Base-by-base conservation (phyloP, 345 rosid species). In the Anastatica hierochuntica region DNA sequence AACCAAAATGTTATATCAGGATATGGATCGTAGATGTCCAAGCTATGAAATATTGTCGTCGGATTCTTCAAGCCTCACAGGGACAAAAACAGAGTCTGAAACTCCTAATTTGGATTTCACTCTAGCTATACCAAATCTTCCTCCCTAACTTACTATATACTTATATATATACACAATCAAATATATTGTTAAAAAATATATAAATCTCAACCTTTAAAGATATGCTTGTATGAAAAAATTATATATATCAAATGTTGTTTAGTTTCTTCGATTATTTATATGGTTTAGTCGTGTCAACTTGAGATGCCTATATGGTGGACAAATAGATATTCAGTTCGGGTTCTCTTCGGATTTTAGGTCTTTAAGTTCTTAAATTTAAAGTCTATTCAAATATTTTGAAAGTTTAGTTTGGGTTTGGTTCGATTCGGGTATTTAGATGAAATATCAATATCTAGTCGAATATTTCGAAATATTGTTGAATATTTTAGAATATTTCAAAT, bases 81-180 rank as follows among this genome's bases (percentile, higher is more conserved):
- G 24, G 24, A 53, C 66, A 59, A 51, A 42, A 60, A 43, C 34
- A 38, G 71, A 52, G 39, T 40, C 43, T 17, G 50, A 66, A 38
- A 44, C 40, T 53, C 71, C 66, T 31, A 67, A 67, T 67, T 61
- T 67, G 12, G 71, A 67, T 3, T 67, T 67, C 24, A 67, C 66
- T 17, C 44, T 67, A 53, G 66, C 71, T n/a, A 67, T 43, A 37
- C 71, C 61, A 53, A 58, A 66, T 14, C 56, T 37, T 14, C 16
- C 31, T 45, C 31, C 43, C 17, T 66, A 44, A 33, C 29, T 29
- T 8, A 50, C 15, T 49, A 44, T 49, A 14, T 51, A 31, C 4
- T 31, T 31, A 26, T 3, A 39, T 49, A 58, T 5, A 21, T 24
- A 29, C 2, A 29, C 15, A 11, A 10, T n/a, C 46, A 43, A 44